Conservation (phyloP, 2,329 filamentous ascomycete species). For the Fusarium sp. region DNA sequence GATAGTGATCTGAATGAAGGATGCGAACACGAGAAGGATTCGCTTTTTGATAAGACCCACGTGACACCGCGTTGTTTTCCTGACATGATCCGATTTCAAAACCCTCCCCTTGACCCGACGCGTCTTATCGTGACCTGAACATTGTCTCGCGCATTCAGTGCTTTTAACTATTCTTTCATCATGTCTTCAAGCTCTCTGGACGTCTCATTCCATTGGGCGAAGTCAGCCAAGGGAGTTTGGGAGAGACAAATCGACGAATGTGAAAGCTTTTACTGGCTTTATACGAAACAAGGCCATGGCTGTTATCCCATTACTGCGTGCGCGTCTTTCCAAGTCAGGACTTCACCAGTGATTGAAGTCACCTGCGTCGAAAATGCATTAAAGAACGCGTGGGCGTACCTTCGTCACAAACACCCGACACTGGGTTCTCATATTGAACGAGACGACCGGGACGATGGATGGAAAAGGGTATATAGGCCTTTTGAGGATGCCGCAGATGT, state of each 20-base stretch:
- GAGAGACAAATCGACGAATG: neutral
- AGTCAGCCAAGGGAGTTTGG: rapidly evolving
- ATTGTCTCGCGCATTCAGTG: neutral
- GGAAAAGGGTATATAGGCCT: neutral
- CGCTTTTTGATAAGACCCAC: neutral
- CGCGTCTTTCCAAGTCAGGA: neutral
- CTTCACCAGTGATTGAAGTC: rapidly evolving
- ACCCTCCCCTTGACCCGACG: neutral
- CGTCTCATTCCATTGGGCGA: neutral
- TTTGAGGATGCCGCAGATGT: neutral
- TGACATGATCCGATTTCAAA: neutral
- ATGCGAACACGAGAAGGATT: neutral
- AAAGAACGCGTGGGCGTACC: neutral
- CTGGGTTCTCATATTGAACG: neutral
- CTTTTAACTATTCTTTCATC: neutral
- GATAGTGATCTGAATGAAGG: neutral
- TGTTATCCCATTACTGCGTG: slow-evolving; percentile 5
- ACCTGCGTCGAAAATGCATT: rapidly evolving
- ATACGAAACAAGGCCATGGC: neutral
- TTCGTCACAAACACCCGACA: neutral
- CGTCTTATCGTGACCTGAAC: neutral
- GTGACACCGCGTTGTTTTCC: neutral
- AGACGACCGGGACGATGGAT: rapidly evolving
- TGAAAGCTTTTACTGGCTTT: slow-evolving; percentile 1
- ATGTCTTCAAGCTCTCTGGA: neutral